These are phyloP conservation scores for Suillus subalutaceus DNA, from an alignment of 768 basidiomycete species.

Conservation along the genomic window DNA sequence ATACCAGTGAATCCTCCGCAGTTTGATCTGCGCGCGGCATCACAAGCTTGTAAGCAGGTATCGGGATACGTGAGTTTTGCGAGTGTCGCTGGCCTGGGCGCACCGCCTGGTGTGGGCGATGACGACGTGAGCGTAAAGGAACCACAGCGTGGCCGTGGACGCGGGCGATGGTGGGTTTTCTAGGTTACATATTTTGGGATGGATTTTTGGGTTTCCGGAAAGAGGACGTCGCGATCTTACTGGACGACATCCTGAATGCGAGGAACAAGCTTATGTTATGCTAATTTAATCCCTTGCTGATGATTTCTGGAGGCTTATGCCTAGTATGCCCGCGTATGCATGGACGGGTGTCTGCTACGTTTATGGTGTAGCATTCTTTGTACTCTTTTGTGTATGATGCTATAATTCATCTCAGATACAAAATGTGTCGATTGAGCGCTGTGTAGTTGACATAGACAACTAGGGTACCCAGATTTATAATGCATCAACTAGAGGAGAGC, in stretches of 20 bases:
- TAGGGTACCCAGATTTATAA: conserved; percentile 3
- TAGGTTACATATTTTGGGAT: conserved; percentile 9
- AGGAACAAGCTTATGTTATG: conserved; percentile 10
- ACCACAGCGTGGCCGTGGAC: conserved; percentile 24
- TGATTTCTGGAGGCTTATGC: conserved; percentile 10
- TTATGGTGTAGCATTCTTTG: conserved; percentile 3
- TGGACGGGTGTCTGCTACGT: conserved; percentile 9
- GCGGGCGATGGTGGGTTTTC: conserved; percentile 37
- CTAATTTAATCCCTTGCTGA: conserved; percentile 1
- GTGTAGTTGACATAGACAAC: not conserved
- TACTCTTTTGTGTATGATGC: not conserved
- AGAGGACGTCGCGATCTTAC: not conserved
- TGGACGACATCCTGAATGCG: conserved; percentile 5
- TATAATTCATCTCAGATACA: conserved; percentile 3
- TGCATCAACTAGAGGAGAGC: not conserved
- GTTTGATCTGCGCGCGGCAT: conserved; percentile 67
- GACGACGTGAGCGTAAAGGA: conserved; percentile 28
- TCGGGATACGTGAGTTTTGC: conserved; percentile 73
- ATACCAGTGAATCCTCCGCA: conserved; percentile 37
- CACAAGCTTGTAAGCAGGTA: conserved; percentile 55
- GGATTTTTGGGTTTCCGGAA: not conserved
- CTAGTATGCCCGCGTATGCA: conserved; percentile 2
- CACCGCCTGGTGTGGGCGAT: conserved; percentile 52
- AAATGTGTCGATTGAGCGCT: not conserved
- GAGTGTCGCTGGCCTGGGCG: conserved; percentile 66